Evolutionary conservation across 495 filamentous ascomycete genomes (phyloP).

Genomic region (Penicillium antarcticum): DNA sequence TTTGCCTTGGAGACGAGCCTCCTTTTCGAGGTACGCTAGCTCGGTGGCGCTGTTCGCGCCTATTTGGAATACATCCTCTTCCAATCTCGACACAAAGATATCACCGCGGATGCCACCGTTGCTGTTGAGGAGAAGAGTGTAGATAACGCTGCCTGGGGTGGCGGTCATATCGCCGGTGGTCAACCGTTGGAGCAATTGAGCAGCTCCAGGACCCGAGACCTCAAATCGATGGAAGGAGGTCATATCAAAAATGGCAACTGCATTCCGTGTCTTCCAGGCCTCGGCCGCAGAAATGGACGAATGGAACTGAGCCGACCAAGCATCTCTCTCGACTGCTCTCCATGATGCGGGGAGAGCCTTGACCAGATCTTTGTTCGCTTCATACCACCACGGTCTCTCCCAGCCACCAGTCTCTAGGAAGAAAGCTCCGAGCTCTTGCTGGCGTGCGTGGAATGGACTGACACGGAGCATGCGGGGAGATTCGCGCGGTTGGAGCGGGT

Average conservation of each 20-base stretch:
- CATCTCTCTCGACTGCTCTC: slow-evolving; percentile 41
- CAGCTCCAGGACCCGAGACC: slow-evolving; percentile 43
- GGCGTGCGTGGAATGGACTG: slow-evolving; percentile 43
- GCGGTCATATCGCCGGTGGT: slow-evolving; percentile 38
- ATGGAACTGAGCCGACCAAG: slow-evolving; percentile 43
- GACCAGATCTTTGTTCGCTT: slow-evolving; percentile 40
- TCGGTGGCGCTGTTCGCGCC: slow-evolving; percentile 44
- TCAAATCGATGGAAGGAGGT: slow-evolving; percentile 49
- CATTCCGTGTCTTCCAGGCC: slow-evolving; percentile 51
- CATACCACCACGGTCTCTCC: slow-evolving; percentile 53
- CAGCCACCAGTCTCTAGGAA: slow-evolving; percentile 49
- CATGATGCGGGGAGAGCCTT: slow-evolving; percentile 39
- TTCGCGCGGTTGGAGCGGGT: slow-evolving; percentile 44
- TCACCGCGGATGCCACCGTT: slow-evolving; percentile 41
- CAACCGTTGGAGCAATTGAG: slow-evolving; percentile 41
- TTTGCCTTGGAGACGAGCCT: slow-evolving; percentile 34
- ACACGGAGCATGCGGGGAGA: slow-evolving; percentile 46
- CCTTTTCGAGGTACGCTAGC: slow-evolving; percentile 38
- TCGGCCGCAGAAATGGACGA: slow-evolving; percentile 49
- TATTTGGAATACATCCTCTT: slow-evolving; percentile 39
- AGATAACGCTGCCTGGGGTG: slow-evolving; percentile 35
- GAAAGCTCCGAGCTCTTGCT: slow-evolving; percentile 44
- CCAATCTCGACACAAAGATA: slow-evolving; percentile 37
- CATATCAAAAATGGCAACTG: slow-evolving; percentile 53
- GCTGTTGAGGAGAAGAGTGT: slow-evolving; percentile 43